A percentile compares a stretch with the other conserved stretches of the same genome.
Conservation (phyloP, 2,329 filamentous ascomycete species). For the Aotearoamyces nothofagi region DNA sequence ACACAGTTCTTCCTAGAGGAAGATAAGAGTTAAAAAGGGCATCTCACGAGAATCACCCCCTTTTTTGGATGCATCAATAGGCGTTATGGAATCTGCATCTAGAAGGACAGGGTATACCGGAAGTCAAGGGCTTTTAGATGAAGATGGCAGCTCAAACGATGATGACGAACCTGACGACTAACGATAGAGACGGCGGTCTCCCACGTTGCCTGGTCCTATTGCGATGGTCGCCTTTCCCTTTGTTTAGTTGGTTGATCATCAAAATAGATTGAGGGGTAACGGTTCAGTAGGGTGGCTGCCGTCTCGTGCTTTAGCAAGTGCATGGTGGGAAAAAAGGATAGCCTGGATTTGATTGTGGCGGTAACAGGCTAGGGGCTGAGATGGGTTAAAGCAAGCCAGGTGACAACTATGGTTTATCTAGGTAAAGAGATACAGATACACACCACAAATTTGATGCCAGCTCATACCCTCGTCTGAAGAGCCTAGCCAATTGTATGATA, state of each 20-base stretch:
- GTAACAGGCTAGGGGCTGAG: no score
- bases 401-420: conserved; percentile 1
- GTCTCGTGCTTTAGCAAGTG: conserved; percentile 28
- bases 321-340: no score
- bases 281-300: conserved; percentile 48
- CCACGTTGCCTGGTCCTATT: conserved; percentile 50
- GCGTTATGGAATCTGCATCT: conserved; percentile 18
- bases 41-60: conserved; percentile 26
- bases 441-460: conserved; percentile 9
- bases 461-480: no score
- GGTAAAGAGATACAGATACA: conserved; percentile 15
- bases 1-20: conserved; percentile 89
- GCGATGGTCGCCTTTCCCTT: conserved; percentile 15
- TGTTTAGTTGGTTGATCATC: conserved; percentile 7
- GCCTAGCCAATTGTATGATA: no score
- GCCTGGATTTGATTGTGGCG: no score
- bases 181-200: conserved; percentile 42
- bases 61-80: conserved; percentile 15
- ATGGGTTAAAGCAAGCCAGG: no score
- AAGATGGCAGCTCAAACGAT: conserved; percentile 46
- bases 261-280: conserved; percentile 31
- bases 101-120: conserved; percentile 14
- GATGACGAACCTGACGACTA: conserved; percentile 50
- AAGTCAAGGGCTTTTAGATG: conserved; percentile 22
- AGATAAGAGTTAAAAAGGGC: conserved; percentile 47